phyloP scores from a whole-genome alignment of 2,329 filamentous ascomycete genomes.

The Penicillium sp. region DNA sequence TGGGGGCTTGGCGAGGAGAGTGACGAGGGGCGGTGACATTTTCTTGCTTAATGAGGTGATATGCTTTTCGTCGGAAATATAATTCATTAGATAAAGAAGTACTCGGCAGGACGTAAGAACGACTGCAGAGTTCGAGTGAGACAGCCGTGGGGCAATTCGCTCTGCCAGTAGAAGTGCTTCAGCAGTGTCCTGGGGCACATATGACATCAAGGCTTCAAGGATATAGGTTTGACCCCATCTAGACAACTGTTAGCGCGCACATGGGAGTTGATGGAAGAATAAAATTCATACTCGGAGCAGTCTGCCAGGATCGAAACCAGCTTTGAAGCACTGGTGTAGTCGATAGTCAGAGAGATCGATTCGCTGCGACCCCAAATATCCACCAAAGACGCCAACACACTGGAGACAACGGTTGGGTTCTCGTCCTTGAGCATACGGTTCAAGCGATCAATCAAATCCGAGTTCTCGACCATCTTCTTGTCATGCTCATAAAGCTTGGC shows the following conservation, averaged over 20 bases:
- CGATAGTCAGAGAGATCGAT: slow-evolving; percentile 95
- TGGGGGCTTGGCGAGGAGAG: slow-evolving; percentile 89
- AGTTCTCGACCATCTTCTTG: slow-evolving; percentile 81
- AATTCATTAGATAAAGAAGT: slow-evolving; percentile 97
- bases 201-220: slow-evolving; percentile 94
- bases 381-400: slow-evolving; percentile 85
- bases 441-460: slow-evolving; percentile 86
- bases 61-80: slow-evolving; percentile 88
- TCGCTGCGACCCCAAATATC: slow-evolving; percentile 99
- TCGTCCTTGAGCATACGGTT: slow-evolving; percentile 91
- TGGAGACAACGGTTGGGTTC: slow-evolving; percentile 96
- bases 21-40: slow-evolving; percentile 91
- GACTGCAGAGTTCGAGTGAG: slow-evolving; percentile 94
- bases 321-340: slow-evolving; percentile 96
- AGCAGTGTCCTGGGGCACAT: slow-evolving; percentile 85
- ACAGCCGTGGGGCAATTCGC: slow-evolving; percentile 90
- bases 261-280: not conserved
- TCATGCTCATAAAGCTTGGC: slow-evolving; percentile 98
- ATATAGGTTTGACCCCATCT: slow-evolving; percentile 99
- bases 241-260: slow-evolving; percentile 12
- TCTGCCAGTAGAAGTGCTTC: slow-evolving; percentile 91
- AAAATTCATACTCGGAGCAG: slow-evolving; percentile 79
- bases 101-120: slow-evolving; percentile 95
- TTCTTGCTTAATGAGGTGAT: slow-evolving; percentile 86
- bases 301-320: slow-evolving; percentile 95